Conservation (phyloP, 805 yeast genomes). For the Wickerhamiella brachini region DNA sequence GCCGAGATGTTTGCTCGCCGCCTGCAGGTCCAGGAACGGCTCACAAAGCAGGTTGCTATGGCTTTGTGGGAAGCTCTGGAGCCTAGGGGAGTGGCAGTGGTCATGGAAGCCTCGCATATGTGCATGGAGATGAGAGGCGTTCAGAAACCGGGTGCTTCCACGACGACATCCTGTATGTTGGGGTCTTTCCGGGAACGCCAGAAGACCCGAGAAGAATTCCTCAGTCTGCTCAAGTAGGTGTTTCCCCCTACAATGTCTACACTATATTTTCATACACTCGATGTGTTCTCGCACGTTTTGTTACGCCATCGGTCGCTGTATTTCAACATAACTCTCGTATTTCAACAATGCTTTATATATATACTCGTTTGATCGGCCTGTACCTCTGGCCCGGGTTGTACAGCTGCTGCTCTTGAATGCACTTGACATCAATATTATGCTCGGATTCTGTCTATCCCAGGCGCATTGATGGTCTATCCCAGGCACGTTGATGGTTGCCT, state of each 20-base stretch:
- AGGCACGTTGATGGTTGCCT: no score
- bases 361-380: no score
- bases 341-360: neutral
- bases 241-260: neutral
- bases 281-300: neutral
- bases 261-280: neutral
- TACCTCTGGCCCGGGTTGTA: no score
- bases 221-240: slow-evolving; percentile 40
- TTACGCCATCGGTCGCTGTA: neutral
- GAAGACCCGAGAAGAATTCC: slow-evolving; percentile 91
- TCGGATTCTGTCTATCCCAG: no score
- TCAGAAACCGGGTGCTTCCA: slow-evolving; percentile 86
- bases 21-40: slow-evolving; percentile 93
- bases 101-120: slow-evolving; percentile 96
- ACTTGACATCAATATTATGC: no score
- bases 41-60: slow-evolving; percentile 95
- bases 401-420: no score
- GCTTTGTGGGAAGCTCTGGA: slow-evolving; percentile 80
- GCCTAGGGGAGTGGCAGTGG: slow-evolving; percentile 97
- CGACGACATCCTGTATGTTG: slow-evolving; percentile 92
- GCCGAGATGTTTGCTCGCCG: slow-evolving; percentile 96
- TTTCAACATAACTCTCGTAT: neutral
- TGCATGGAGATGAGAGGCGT: slow-evolving; percentile 98
- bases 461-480: no score
- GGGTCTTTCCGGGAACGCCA: slow-evolving; percentile 91